Percentiles rank a stretch among this genome's conserved stretches.
phyloP scores from a whole-genome alignment of 352 stramenopile species.

The Pythium plurisporium region DNA sequence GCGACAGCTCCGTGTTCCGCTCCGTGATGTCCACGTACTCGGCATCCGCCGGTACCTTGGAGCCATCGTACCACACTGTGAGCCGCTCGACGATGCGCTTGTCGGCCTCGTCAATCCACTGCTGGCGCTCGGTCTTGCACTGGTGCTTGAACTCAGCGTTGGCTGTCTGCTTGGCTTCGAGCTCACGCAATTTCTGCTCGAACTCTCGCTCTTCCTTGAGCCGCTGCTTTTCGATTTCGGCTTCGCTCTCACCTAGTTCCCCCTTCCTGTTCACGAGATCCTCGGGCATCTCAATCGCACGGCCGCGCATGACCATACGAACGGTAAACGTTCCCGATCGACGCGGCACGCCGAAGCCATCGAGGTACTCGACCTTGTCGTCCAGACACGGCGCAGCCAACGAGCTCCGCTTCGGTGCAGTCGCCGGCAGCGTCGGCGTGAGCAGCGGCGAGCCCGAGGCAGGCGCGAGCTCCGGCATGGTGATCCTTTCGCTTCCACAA shows the following conservation, averaged over 20 bases:
- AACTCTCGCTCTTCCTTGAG: not conserved
- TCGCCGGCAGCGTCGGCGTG: not conserved
- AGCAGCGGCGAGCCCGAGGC: not conserved
- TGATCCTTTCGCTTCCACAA: too few species aligned
- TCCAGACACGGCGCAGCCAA: slow-evolving; percentile 5
- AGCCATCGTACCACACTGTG: slow-evolving; percentile 27
- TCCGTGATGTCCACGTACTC: slow-evolving; percentile 28
- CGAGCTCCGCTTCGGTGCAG: not conserved
- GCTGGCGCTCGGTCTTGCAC: slow-evolving; percentile 25
- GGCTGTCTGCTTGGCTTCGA: slow-evolving; percentile 15
- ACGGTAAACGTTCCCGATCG: slow-evolving; percentile 27
- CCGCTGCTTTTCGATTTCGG: not conserved
- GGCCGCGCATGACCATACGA: slow-evolving; percentile 32
- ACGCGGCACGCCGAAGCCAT: slow-evolving; percentile 25
- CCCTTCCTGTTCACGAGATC: slow-evolving; percentile 25
- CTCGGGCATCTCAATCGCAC: slow-evolving; percentile 31
- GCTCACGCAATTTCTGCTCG: not conserved
- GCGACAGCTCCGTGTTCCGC: slow-evolving; percentile 27
- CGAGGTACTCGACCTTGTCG: slow-evolving; percentile 28
- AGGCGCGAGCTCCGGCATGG: not conserved
- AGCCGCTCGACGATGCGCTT: slow-evolving; percentile 28
- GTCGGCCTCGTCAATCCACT: slow-evolving; percentile 32
- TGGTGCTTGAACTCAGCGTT: slow-evolving; percentile 38
- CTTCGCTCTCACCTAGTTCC: slow-evolving; percentile 19
- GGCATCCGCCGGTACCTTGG: slow-evolving; percentile 23